Evolutionary conservation across 2,329 filamentous ascomycete genomes (phyloP), one percentile per base, ranked within the genome.

Genomic region (Xylaria sp.): DNA sequence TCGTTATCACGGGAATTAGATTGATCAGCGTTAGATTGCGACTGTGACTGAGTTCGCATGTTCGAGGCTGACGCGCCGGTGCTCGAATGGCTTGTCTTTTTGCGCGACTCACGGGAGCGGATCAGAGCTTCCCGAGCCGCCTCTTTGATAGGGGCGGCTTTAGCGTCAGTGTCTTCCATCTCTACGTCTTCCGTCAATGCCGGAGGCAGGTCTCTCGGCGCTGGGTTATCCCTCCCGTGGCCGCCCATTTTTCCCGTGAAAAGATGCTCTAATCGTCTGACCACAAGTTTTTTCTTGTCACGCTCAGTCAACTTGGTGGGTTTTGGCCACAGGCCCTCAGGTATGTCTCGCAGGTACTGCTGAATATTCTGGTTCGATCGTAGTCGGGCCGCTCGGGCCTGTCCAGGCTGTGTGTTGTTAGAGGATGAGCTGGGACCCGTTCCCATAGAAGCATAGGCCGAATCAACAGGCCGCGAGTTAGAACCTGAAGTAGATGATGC

Each of bases 241-340:
- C 74, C 76, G 31, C 74, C 76, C 17, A 83, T 80, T 71, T 89
- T 91, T 2, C 92, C 92, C 0, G 91, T 92, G 65, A 95, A 96
- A 1, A 96, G 82, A 66, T 94, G 90, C 71, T 96, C 92, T 5
- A 96, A 75, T 2, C 91, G 84, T 57, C 87, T 84, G 2, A 94
- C 92, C 0, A 94, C 89, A 19, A 93, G 72, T 72, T 89, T 92
- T 57, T 92, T 92, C 78, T 87, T 92, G 5, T 90, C 84, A 67
- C 86, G 88, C 14, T 94, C 91, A 0, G 88, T 87, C 84, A 93
- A 86, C 0, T 79, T 74, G 23, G 83, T 79, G 45, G 84, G 82
- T 11, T 84, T 83, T 0, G 90, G 89, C 38, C 92, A 80, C 0
- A 93, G 72, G 0, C 89, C 88, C 65, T 87, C 83, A 0, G 90